Conservation (phyloP, 371 early-diverging fungal genomes). For the Vavraia culicis region DNA sequence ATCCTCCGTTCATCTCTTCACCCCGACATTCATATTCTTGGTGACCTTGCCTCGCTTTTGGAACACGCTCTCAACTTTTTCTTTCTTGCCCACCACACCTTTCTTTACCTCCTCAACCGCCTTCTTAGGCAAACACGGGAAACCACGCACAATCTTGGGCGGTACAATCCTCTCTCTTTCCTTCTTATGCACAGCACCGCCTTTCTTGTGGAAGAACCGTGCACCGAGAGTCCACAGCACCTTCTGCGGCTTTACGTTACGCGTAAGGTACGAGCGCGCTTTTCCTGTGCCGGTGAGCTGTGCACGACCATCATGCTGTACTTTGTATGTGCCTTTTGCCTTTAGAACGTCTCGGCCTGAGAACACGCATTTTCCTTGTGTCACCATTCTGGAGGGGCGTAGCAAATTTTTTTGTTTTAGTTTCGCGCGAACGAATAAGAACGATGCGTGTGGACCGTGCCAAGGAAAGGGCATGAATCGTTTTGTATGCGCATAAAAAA, state of each 20-base stretch:
- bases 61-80: background rate
- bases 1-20: too few species aligned
- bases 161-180: constrained; percentile 13
- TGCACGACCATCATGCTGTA: constrained; percentile 19
- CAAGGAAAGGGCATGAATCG: constrained; percentile 3
- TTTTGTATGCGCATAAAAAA: constrained; percentile 4
- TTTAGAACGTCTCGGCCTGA: constrained; percentile 17
- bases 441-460: background rate
- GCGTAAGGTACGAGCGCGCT: constrained; percentile 10
- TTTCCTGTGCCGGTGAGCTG: constrained; percentile 11
- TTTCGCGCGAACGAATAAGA: background rate
- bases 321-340: constrained; percentile 11
- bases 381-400: constrained; percentile 7
- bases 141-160: constrained; percentile 17
- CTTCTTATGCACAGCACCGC: constrained; percentile 5
- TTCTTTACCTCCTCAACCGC: constrained; percentile 7
- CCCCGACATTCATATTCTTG: too few species aligned
- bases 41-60: too few species aligned
- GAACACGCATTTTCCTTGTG: constrained; percentile 13
- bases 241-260: constrained; percentile 11
- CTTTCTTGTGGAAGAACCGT: constrained; percentile 18
- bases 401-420: background rate
- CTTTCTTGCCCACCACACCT: constrained; percentile 1
- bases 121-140: constrained; percentile 11
- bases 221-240: constrained; percentile 18